Base-by-base conservation (phyloP, 2,329 filamentous ascomycete species). In the Fusarium caatingaense region DNA sequence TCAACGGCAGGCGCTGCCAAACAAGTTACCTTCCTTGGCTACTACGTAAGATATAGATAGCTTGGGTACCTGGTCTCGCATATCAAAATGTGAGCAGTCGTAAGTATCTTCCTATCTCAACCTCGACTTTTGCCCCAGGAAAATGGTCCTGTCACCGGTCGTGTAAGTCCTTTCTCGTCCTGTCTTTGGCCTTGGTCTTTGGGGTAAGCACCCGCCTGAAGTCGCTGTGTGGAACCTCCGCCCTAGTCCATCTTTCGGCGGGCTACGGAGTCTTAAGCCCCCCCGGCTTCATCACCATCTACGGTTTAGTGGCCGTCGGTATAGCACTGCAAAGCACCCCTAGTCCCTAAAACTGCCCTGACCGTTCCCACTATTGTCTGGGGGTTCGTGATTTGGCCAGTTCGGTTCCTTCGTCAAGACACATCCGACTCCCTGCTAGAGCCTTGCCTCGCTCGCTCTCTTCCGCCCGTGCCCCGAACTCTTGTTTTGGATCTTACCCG, bases 281-380 rank as follows among this genome's bases (percentile, higher is more conserved):
- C 66, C 66, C 67, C 67, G 68, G 63, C 67, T 55, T 47, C 49
- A 60, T 44, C 50, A 55, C 67, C 53, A 48, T 70, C 61, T 63
- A 54, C 32, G 63, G 68, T 32, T 68, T 71, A 71, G 68, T 64
- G 68, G 63, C 68, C 68, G 68, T 55, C 68, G 50, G 55, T 64
- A 64, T 58, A 70, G 56, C 41, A 50, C 61, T 69, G 66, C 34
- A 53, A 66, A 48, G 56, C 67, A 69, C 66, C 47, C 55, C 53
- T 63, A 69, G 56, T 67, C 56, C 48, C 58, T 67, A 66, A 51
- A 56, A 55, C 16, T 70, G 66, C 62, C 67, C 62, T 70, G 62
- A 16, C 41, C 20, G 66, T 69, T 70, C 54, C 66, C 67, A 70
- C 64, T 37, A 56, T 30, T 59, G 45, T 50, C 63, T 68, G 47